Evolutionary conservation across 1,284 basidiomycete genomes (phyloP).

Genomic region (Phylloboletellus chloephorus): DNA sequence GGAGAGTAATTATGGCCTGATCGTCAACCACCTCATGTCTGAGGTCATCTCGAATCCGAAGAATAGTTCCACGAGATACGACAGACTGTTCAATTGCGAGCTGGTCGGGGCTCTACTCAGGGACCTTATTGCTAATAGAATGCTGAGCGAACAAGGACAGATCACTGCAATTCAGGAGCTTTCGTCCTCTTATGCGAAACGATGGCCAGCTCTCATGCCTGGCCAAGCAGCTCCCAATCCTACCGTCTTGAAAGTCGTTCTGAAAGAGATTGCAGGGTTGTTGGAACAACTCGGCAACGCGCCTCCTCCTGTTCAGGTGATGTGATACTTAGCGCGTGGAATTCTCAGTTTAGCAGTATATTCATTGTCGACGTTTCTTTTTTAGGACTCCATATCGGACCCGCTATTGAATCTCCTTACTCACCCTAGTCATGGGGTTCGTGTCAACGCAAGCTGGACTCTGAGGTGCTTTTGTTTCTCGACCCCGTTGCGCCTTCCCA

Average conservation of each 20-base stretch:
- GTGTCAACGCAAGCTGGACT: conserved; percentile 83
- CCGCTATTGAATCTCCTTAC: conserved; percentile 81
- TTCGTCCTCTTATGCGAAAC: conserved; percentile 74
- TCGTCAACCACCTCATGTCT: conserved; percentile 74
- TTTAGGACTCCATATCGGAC: conserved; percentile 78
- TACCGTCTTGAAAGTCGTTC: conserved; percentile 67
- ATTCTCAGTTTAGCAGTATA: background rate
- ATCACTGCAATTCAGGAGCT: conserved; percentile 88
- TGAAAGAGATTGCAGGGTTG: conserved; percentile 82
- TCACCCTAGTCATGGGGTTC: conserved; percentile 84
- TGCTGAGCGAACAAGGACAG: conserved; percentile 91
- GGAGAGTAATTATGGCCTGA: conserved; percentile 76
- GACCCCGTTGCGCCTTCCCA: conserved; percentile 79
- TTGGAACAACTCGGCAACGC: conserved; percentile 90
- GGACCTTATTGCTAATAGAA: conserved; percentile 81
- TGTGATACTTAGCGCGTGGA: conserved; percentile 8
- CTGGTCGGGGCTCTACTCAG: conserved; percentile 75
- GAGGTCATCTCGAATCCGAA: conserved; percentile 66
- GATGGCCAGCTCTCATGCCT: conserved; percentile 91
- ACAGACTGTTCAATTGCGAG: conserved; percentile 68
- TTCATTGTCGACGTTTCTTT: conserved; percentile 8
- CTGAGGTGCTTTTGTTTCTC: conserved; percentile 87
- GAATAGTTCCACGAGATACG: conserved; percentile 60
- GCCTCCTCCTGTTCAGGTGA: conserved; percentile 78
- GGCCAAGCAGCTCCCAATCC: conserved; percentile 72